These are phyloP conservation scores for Barnettozyma populi DNA, from an alignment of 805 yeast genomes.

Conservation along the genomic window DNA sequence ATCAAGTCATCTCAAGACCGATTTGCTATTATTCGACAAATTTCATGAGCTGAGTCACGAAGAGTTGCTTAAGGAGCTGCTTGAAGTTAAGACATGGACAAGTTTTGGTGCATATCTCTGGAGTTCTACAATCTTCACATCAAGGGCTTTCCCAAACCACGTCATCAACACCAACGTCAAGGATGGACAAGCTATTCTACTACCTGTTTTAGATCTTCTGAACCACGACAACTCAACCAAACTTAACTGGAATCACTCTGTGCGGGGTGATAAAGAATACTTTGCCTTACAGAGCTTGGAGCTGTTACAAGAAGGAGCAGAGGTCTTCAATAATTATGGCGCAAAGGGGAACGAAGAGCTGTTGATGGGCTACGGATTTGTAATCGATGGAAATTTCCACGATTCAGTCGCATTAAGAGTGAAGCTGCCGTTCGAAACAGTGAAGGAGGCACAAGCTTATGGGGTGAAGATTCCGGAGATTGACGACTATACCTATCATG, in stretches of 20 bases:
- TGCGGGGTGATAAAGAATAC: constrained; percentile 10
- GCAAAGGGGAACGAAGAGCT: constrained; percentile 87
- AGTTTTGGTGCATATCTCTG: constrained; percentile 66
- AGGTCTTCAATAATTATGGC: constrained; percentile 80
- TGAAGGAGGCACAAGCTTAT: constrained; percentile 29
- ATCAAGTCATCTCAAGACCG: constrained; percentile 9
- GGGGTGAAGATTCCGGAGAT: constrained; percentile 34
- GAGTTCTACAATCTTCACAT: constrained; percentile 65
- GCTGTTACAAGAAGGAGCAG: constrained; percentile 27
- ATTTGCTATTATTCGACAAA: constrained; percentile 14
- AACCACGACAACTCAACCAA: constrained; percentile 63
- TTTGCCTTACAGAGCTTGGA: constrained; percentile 19
- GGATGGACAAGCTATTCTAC: constrained; percentile 50
- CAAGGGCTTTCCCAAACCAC: constrained; percentile 75
- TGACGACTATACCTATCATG: constrained; percentile 37
- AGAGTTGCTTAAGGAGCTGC: constrained; percentile 16
- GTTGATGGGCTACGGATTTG: constrained; percentile 75
- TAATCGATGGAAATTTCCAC: constrained; percentile 43
- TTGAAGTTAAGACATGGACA: constrained; percentile 42
- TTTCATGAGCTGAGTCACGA: constrained; percentile 13
- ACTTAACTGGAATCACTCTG: constrained; percentile 55
- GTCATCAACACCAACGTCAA: constrained; percentile 32
- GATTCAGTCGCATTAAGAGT: constrained; percentile 62
- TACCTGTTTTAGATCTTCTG: constrained; percentile 74
- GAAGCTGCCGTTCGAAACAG: constrained; percentile 32